Base-by-base conservation (phyloP, 768 basidiomycete genomes). In the Cyclocybe cylindracea region DNA sequence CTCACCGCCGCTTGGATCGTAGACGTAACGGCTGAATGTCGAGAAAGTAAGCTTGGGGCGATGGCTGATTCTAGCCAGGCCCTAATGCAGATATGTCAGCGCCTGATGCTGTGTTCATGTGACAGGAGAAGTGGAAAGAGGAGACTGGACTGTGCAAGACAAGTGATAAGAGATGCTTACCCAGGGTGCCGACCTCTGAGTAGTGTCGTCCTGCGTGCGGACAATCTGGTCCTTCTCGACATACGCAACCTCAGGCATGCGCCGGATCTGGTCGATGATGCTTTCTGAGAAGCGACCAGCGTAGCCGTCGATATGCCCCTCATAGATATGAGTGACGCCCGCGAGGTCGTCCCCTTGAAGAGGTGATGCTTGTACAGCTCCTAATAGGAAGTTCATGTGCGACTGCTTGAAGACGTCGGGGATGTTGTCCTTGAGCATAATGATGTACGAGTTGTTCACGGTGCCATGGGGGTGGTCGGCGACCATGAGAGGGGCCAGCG, bases 201-300 rank as follows among this genome's bases (percentile, higher is more conserved):
- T 59, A 2, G 24, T 24, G 2, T 24, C 24, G 24, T 86, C 86
- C 58, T 79, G 78, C 2, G 90, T 87, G 52, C 76, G 81, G n/a
- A 98, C 93, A 61, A 95, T 75, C 75, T 97, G 94, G 78, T 99
- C 97, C 51, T 79, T 83, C 78, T 99, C 97, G 46, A 99, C 77
- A 64, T 89, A 96, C 13, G 85, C 89, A 32, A 99, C 95, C 68
- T 96, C 94, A 8, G 94, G 94, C 77, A 86, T 78, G 44, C 78
- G 69, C 47, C 96, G 80, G 66, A 99, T 85, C 61, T 82, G 78
- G 48, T 91, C 80, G 45, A 99, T 65, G 39, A 88, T 86, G 31
- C 68, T 63, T 29, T 81, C 70, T 14, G 85, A 80, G 76, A 98
- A 95, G 60, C 70, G 75, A 35, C 93, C 95, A 18, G 93, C 78